Evolutionary conservation across 192 early-diverging fungal species (phyloP).

Genomic region (Chytriomyces confervae): DNA sequence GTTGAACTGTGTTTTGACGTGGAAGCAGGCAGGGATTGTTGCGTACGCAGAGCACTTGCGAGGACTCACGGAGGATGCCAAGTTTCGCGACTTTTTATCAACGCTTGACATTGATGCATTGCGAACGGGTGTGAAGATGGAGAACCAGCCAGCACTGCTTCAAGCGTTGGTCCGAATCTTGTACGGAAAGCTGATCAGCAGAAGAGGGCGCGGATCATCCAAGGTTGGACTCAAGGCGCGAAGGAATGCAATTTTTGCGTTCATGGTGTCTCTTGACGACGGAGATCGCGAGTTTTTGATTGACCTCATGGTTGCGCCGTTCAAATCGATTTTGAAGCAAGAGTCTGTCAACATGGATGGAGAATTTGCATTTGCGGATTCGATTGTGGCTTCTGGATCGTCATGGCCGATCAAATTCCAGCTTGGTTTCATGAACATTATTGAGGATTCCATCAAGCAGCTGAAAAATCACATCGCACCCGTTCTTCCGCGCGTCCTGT

Average conservation of each 20-base stretch:
- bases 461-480: conserved; percentile 75
- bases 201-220: conserved; percentile 74
- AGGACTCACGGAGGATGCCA: conserved; percentile 78
- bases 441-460: conserved; percentile 85
- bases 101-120: conserved; percentile 69
- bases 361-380: background rate
- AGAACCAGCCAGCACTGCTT: conserved; percentile 75
- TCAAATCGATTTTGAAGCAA: conserved; percentile 44
- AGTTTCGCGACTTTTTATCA: conserved; percentile 90
- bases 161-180: conserved; percentile 81
- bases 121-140: conserved; percentile 60
- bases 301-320: conserved; percentile 83
- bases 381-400: background rate
- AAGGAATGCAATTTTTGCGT: conserved; percentile 83
- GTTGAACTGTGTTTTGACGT: conserved; percentile 83
- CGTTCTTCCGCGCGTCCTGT: conserved; percentile 73
- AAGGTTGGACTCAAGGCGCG: conserved; percentile 74
- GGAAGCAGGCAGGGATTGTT: conserved; percentile 71
- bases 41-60: conserved; percentile 81
- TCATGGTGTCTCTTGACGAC: conserved; percentile 69
- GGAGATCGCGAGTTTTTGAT: conserved; percentile 76
- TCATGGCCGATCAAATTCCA: conserved; percentile 63
- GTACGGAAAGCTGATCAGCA: conserved; percentile 87
- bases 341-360: background rate
- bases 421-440: conserved; percentile 77